Base-by-base conservation (phyloP, 2,329 filamentous ascomycete genomes). In the Exophiala xenobiotica region DNA sequence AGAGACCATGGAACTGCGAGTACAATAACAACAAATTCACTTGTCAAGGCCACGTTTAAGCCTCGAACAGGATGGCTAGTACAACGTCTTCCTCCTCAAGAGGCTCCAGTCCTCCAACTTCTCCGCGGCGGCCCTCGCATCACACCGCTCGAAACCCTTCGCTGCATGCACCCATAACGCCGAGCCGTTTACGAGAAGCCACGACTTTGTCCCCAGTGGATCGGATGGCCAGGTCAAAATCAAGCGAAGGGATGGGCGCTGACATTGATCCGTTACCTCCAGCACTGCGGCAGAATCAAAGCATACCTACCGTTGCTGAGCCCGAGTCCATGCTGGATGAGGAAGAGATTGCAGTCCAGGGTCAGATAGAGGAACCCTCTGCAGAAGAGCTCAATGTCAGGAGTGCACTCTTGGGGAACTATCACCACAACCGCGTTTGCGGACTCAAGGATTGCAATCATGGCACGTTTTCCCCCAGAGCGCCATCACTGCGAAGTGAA, bases 401-500 rank as follows among this genome's bases (percentile, higher is more conserved):
- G 55, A 71, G 69, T 19, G 63, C 66, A 22, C 61, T 74, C 20
- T 57, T 74, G 31, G 65, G 70, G 24, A 70, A 68, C 4, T 73
- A 74, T 55, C 56, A 70, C 38, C 65, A 64, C 29, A 61, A 67
- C 12, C 67, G 68, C 27, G 57, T 64, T 6, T 73, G 70, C 41
- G 71, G 71, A 41, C 62, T 70, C 41, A 69, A 67, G 22, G 65
- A 68, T 31, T 89, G 85, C 72, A 78, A 79, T 62, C 86, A 93
- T 70, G 88, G 88, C 61, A 87, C 87, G 12, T 89, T 91, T 64
- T 90, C 87, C 37, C 85, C 87, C 1, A 74, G 82, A 29, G 78
- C 86, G 0, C 72, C 70, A 39, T 81, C 78, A 43, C 75, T 77
- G 3, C 66, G 69, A 47, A 73, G 70, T 47, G 65, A 66, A 6